Evolutionary conservation across 2,329 filamentous ascomycete species (phyloP).

Genomic region (Fusarium redolens): DNA sequence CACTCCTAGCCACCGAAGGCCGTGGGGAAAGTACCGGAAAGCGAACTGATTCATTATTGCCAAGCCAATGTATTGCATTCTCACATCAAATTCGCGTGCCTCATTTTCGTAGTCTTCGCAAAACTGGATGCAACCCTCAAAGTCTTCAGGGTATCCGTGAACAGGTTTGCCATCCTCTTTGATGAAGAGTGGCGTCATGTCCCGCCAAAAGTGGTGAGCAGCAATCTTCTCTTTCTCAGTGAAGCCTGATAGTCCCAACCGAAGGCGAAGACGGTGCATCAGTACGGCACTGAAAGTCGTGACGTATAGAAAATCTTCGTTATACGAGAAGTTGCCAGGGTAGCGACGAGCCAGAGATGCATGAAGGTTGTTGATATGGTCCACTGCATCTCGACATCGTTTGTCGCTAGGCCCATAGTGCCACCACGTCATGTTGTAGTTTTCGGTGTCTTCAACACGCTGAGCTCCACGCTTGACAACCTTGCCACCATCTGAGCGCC

Average conservation of each 20-base stretch:
- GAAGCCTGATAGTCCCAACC: background rate
- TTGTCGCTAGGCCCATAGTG: background rate
- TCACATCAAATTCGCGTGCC: background rate
- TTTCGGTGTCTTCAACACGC: background rate
- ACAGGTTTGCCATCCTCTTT: background rate
- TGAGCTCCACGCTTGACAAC: background rate
- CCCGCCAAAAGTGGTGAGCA: background rate
- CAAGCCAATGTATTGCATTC: background rate
- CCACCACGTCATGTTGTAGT: constrained; percentile 15
- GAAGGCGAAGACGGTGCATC: background rate
- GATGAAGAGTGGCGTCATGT: background rate
- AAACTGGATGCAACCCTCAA: background rate
- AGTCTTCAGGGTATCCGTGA: background rate
- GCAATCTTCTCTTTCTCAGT: background rate
- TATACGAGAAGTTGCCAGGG: background rate
- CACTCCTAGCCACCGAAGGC: background rate
- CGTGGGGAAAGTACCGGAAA: background rate
- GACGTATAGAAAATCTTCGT: background rate
- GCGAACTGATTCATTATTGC: constrained; percentile 8
- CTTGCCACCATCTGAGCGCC: constrained; percentile 7
- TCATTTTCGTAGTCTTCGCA: background rate
- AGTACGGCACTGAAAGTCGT: background rate
- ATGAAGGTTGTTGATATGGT: constrained; percentile 1
- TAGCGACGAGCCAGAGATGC: background rate
- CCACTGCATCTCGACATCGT: background rate